Evolutionary conservation across 192 early-diverging fungal species (phyloP).

Genomic region (Coemansia biformis): DNA sequence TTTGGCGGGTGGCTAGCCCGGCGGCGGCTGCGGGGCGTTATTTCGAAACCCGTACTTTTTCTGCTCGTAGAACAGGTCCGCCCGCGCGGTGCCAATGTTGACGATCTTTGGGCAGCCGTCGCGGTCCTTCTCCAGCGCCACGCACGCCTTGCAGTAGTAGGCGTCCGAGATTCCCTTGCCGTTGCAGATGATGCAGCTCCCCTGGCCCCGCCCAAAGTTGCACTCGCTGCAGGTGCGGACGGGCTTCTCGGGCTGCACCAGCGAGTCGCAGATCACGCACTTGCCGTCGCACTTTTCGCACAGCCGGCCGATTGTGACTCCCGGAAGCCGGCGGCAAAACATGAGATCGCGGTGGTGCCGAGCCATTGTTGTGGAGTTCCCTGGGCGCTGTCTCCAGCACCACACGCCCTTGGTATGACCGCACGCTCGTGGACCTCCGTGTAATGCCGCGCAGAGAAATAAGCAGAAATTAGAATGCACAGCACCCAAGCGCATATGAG

Average conservation of each 20-base stretch:
- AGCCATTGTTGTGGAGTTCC: constrained; percentile 51
- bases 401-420: too few species aligned
- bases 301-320: constrained; percentile 59
- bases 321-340: constrained; percentile 90
- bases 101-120: constrained; percentile 98
- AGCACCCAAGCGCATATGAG: too few species aligned
- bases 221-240: constrained; percentile 95
- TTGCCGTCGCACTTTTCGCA: constrained; percentile 71
- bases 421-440: too few species aligned
- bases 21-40: too few species aligned
- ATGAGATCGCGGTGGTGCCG: constrained; percentile 89
- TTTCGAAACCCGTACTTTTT: constrained; percentile 73
- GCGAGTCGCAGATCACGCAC: constrained; percentile 95
- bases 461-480: too few species aligned
- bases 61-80: constrained; percentile 85
- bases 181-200: constrained; percentile 88
- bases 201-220: constrained; percentile 90
- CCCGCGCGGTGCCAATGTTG: constrained; percentile 88
- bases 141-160: constrained; percentile 91
- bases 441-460: too few species aligned
- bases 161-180: constrained; percentile 85
- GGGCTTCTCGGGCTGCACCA: constrained; percentile 81
- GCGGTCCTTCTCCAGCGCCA: constrained; percentile 86
- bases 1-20: not conserved
- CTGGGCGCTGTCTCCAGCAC: too few species aligned